A percentile compares a stretch with the other conserved stretches of the same genome.
phyloP scores from a whole-genome alignment of 306 rosid species.

The Pyrus pyrifolia region DNA sequence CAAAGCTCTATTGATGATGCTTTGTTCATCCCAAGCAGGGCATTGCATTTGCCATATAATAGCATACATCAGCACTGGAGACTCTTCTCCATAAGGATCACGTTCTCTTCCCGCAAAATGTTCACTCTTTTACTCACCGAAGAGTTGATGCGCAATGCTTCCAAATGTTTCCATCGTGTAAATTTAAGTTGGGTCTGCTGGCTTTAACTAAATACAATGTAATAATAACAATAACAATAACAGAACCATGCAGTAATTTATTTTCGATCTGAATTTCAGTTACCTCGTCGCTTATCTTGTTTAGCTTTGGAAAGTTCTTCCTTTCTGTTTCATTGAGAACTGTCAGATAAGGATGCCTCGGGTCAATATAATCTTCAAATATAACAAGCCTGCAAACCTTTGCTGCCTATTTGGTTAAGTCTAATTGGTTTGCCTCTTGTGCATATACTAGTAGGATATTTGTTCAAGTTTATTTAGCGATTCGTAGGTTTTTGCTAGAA shows the following conservation, averaged over 20 bases:
- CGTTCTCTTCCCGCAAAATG: neutral
- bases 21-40: neutral
- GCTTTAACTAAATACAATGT: neutral
- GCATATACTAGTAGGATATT: neutral
- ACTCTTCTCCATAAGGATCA: neutral
- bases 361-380: neutral
- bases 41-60: neutral
- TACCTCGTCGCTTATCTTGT: neutral
- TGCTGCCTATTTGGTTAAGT: neutral
- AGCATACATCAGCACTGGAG: neutral
- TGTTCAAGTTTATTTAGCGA: neutral
- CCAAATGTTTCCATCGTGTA: neutral
- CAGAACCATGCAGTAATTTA: neutral
- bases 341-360: neutral
- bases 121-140: neutral
- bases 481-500: neutral
- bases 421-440: neutral
- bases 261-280: neutral
- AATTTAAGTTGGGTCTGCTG: neutral
- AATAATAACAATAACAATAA: neutral
- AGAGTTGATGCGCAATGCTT: neutral
- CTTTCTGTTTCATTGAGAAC: neutral
- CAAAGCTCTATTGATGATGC: neutral
- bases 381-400: neutral
- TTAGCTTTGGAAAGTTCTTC: neutral